A percentile compares a stretch with the other conserved stretches of the same genome.
phyloP scores from a whole-genome alignment of 2,329 filamentous ascomycete genomes.

The Alternaria longipes region DNA sequence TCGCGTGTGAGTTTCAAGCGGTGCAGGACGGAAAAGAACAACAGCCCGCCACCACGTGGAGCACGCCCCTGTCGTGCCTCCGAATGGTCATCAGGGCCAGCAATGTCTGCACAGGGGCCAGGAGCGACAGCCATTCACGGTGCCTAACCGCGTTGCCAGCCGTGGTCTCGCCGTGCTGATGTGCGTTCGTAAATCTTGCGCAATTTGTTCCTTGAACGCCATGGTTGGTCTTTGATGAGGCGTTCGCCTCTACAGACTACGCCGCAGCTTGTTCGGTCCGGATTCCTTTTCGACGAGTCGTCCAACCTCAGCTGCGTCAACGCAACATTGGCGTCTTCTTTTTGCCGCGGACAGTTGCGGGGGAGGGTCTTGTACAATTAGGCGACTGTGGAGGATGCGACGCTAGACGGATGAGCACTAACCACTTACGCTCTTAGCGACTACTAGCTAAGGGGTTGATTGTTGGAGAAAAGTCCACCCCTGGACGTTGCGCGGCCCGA shows the following conservation, averaged over 20 bases:
- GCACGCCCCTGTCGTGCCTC: slow-evolving; percentile 16
- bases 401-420: slow-evolving; percentile 15
- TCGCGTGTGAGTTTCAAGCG: slow-evolving; percentile 27
- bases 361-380: slow-evolving; percentile 22
- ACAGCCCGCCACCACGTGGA: slow-evolving; percentile 32
- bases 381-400: slow-evolving; percentile 33
- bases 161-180: slow-evolving; percentile 16
- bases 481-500: slow-evolving; percentile 11
- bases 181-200: slow-evolving; percentile 19
- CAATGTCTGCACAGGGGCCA: slow-evolving; percentile 26
- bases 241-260: slow-evolving; percentile 5
- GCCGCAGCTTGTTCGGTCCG: slow-evolving; percentile 18
- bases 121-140: slow-evolving; percentile 24
- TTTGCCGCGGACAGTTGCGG: slow-evolving; percentile 21
- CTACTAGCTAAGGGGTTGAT: slow-evolving; percentile 9
- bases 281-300: slow-evolving; percentile 9
- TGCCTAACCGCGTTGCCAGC: slow-evolving; percentile 27
- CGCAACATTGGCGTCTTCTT: slow-evolving; percentile 12
- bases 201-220: slow-evolving; percentile 12
- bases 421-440: slow-evolving; percentile 8
- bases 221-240: slow-evolving; percentile 13
- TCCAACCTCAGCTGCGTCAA: slow-evolving; percentile 1
- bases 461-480: slow-evolving; percentile 18
- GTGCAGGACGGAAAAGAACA: slow-evolving; percentile 18
- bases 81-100: slow-evolving; percentile 12